phyloP scores from a whole-genome alignment of 805 yeast genomes.

The Sugiyamaella smithiae region DNA sequence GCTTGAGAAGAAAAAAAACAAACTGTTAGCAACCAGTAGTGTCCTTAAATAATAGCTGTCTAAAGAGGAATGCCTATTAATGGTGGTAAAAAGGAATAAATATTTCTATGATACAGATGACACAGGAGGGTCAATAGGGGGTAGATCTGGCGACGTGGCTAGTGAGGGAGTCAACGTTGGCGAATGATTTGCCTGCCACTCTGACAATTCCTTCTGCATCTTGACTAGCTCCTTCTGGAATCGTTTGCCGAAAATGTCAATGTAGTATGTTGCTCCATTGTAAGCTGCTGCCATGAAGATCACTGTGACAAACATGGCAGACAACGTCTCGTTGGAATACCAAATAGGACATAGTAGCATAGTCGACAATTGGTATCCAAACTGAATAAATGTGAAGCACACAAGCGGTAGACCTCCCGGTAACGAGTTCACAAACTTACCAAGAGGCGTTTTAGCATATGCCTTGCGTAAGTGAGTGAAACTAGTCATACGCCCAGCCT shows the following conservation, averaged over 20 bases:
- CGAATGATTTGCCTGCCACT: slow-evolving; percentile 43
- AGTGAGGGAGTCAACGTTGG: slow-evolving; percentile 13
- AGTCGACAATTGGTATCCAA: slow-evolving; percentile 77
- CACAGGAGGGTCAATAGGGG: slow-evolving; percentile 4
- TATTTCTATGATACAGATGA: neutral
- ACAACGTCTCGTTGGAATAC: slow-evolving; percentile 65
- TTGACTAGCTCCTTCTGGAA: slow-evolving; percentile 80
- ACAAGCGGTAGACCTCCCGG: slow-evolving; percentile 86
- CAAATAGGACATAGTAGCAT: slow-evolving; percentile 91
- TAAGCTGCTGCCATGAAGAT: slow-evolving; percentile 81
- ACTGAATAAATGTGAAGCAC: slow-evolving; percentile 84
- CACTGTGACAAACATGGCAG: slow-evolving; percentile 61
- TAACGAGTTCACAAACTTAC: slow-evolving; percentile 72
- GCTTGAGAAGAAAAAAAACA: too few relatives aligned
- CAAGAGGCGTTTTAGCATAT: slow-evolving; percentile 61
- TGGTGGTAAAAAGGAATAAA: neutral
- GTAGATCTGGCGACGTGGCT: slow-evolving; percentile 3
- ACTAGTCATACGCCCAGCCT: slow-evolving; percentile 81
- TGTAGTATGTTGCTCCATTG: slow-evolving; percentile 93
- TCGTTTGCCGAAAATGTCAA: slow-evolving; percentile 87
- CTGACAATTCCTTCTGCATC: slow-evolving; percentile 67
- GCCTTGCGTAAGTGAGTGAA: slow-evolving; percentile 79
- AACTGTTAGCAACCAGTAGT: too few relatives aligned
- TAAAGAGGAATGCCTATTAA: neutral
- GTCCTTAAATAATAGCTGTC: neutral